Evolutionary conservation across 169 alveolate genomes (phyloP).

Genomic region (Plasmodium ovale): DNA sequence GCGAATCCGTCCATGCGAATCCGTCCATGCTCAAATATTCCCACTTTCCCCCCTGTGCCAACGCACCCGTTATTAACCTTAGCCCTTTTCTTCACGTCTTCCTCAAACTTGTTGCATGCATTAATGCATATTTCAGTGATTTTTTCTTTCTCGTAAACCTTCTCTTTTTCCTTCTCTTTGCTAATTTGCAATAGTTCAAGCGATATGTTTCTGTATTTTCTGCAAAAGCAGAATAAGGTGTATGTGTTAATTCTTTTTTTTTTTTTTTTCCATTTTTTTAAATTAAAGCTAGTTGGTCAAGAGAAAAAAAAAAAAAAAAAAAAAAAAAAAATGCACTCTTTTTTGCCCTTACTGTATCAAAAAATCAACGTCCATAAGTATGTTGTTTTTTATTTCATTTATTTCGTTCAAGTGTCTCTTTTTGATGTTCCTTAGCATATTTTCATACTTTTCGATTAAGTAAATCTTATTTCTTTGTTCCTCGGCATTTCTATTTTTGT

Average conservation of each 20-base stretch:
- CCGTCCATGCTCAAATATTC: too few species aligned
- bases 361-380: slow-evolving; percentile 67
- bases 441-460: slow-evolving; percentile 48
- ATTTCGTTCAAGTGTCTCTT: slow-evolving; percentile 48
- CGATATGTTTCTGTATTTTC: slow-evolving; percentile 57
- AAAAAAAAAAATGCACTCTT: background rate
- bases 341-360: slow-evolving; percentile 57
- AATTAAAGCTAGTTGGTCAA: too few species aligned
- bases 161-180: slow-evolving; percentile 53
- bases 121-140: slow-evolving; percentile 59
- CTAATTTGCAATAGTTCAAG: slow-evolving; percentile 55
- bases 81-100: slow-evolving; percentile 45
- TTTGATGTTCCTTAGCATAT: slow-evolving; percentile 32
- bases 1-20: too few species aligned
- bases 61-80: slow-evolving; percentile 10
- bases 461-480: slow-evolving; percentile 26
- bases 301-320: background rate
- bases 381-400: slow-evolving; percentile 55
- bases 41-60: background rate
- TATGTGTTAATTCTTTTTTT: slow-evolving; percentile 10
- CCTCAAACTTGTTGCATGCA: slow-evolving; percentile 59
- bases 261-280: too few species aligned
- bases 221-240: background rate
- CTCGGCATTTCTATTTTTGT: slow-evolving; percentile 55
- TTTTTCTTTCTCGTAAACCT: slow-evolving; percentile 22